These are phyloP conservation scores for Arthrobotrys entomopaga DNA, from an alignment of 2,329 filamentous ascomycete genomes.

Conservation along the genomic window DNA sequence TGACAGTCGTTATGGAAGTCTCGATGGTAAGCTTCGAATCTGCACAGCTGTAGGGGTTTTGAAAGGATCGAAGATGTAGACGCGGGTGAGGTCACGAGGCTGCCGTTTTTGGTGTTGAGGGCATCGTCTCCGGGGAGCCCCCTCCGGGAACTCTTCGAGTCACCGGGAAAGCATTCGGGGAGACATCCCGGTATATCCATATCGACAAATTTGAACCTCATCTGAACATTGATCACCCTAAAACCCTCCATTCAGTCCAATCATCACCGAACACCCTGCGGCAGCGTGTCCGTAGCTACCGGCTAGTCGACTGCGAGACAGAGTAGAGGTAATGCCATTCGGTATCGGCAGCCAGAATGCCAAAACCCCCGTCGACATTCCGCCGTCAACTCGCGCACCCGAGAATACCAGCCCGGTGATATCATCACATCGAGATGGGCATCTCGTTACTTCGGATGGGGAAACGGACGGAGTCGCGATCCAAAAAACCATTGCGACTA, in stretches of 20 bases:
- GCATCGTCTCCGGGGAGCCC: background rate
- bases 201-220: constrained; percentile 20
- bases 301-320: constrained; percentile 7
- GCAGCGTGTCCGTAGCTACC: constrained; percentile 5
- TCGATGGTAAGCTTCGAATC: too few species aligned
- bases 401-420: background rate
- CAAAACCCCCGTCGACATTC: constrained; percentile 20
- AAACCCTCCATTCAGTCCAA: background rate
- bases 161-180: constrained; percentile 1
- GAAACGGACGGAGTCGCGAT: constrained; percentile 2
- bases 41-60: background rate
- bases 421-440: background rate
- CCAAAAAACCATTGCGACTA: constrained; percentile 2
- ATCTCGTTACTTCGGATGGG: background rate
- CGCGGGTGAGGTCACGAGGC: background rate
- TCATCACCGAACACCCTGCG: constrained; percentile 4
- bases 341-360: constrained; percentile 45
- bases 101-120: background rate
- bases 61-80: constrained; percentile 14
- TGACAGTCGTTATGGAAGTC: too few species aligned
- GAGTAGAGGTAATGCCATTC: constrained; percentile 47
- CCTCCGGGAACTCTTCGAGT: background rate
- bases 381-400: constrained; percentile 10
- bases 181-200: background rate
- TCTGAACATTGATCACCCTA: background rate